A percentile compares a stretch with the other conserved stretches of the same genome.
phyloP scores from a whole-genome alignment of 2,329 filamentous ascomycete species.

The Phaeosphaeria sp. region DNA sequence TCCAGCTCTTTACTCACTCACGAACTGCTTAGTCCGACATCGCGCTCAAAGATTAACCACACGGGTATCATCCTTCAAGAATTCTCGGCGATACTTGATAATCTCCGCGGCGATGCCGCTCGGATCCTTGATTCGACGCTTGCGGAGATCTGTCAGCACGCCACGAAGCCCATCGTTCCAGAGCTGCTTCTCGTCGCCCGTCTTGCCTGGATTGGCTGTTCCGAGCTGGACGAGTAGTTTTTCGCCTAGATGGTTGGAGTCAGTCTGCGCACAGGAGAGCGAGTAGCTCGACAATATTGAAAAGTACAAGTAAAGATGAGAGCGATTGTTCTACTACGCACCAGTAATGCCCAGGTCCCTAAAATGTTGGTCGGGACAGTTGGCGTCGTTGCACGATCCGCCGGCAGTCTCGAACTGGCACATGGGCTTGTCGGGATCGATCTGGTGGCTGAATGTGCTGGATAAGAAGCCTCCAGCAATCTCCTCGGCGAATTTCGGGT shows the following conservation, averaged over 20 bases:
- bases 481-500: constrained; percentile 74
- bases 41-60: constrained; percentile 45
- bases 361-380: constrained; percentile 84
- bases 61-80: constrained; percentile 49
- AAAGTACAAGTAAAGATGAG: too few species aligned
- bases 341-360: constrained; percentile 73
- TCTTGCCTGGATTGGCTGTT: constrained; percentile 67
- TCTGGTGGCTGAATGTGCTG: constrained; percentile 90
- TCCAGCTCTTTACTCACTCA: too few species aligned
- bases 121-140: constrained; percentile 46
- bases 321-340: constrained; percentile 70
- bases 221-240: constrained; percentile 76
- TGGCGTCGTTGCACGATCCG: constrained; percentile 74
- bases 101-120: constrained; percentile 50
- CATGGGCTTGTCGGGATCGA: constrained; percentile 75
- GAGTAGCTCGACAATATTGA: too few species aligned
- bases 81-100: constrained; percentile 48
- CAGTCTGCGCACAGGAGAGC: constrained; percentile 47
- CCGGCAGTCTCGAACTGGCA: constrained; percentile 79
- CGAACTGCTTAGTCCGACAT: too few species aligned
- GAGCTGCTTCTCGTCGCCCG: constrained; percentile 64
- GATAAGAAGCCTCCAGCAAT: constrained; percentile 83
- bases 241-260: constrained; percentile 64
- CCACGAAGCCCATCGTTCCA: constrained; percentile 49
- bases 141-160: constrained; percentile 47